These are phyloP conservation scores for Salix purpurea DNA, from an alignment of 345 rosid genomes.

Conservation along the genomic window DNA sequence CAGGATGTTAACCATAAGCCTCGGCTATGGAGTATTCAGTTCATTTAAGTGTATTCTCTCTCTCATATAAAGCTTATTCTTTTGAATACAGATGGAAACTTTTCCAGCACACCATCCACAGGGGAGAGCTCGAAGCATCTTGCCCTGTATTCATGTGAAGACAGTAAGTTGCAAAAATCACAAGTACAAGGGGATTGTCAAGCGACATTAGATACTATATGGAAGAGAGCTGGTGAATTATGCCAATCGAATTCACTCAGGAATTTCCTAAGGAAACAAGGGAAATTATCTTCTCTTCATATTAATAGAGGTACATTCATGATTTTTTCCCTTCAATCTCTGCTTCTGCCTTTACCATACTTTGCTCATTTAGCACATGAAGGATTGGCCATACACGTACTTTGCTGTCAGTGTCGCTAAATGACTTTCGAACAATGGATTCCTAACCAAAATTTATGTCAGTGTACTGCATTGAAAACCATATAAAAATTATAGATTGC, in stretches of 20 bases:
- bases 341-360: background rate
- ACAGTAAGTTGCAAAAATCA: constrained; percentile 27
- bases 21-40: background rate
- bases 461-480: background rate
- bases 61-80: background rate
- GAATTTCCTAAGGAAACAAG: constrained; percentile 65
- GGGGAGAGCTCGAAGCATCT: constrained; percentile 46
- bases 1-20: constrained; percentile 5
- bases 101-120: constrained; percentile 46
- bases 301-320: constrained; percentile 55
- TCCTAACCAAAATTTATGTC: background rate
- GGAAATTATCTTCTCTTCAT: constrained; percentile 67
- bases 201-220: constrained; percentile 57
- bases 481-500: background rate
- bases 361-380: background rate
- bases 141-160: constrained; percentile 39
- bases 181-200: constrained; percentile 38
- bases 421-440: background rate
- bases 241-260: constrained; percentile 72
- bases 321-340: background rate
- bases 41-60: background rate
- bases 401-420: background rate
- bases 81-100: constrained; percentile 42
- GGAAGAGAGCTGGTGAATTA: constrained; percentile 60
- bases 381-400: background rate